Base-by-base conservation (phyloP, 768 basidiomycete genomes). In the Serendipita vermifera region DNA sequence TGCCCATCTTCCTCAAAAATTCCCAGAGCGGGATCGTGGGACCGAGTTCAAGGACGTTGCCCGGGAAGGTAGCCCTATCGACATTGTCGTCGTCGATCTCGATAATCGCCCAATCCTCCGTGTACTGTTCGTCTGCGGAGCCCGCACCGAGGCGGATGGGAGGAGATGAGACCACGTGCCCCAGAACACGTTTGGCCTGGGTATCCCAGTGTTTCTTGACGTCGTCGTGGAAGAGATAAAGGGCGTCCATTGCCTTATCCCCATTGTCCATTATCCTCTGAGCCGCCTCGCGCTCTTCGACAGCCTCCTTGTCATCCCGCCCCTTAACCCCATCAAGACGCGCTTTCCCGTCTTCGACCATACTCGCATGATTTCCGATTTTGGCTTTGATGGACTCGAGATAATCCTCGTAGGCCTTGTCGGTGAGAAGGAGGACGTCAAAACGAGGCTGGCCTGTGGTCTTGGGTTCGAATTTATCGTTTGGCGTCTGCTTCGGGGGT, bases 41-140 rank as follows among this genome's bases (percentile, higher is more conserved):
- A 67, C 68, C 67, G 14, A 69, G 5, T 38, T 63, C 56, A 55
- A 69, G 61, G 38, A 64, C 46, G 39, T 69, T 69, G 43, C 67
- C 65, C 60, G 62, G 55, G 59, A 70, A 69, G 3, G 27, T 60
- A 32, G 57, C 57, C 66, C 62, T 63, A 35, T 63, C 59, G 27
- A 66, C 43, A 66, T 60, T 69, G 54, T 32, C 55, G 40, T n/a
- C 20, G 40, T 68, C 57, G 54, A 68, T 48, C 60, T 61, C 60
- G 57, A 70, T 60, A 11, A 64, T 62, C 33, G 58, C 66, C 32
- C 63, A 62, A 55, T 69, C 67, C 54, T 53, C 55, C 3, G 40
- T 68, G 57, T 55, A 70, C 2, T 38, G 36, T n/a, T n/a, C n/a
- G n/a, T 46, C 14, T 2, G 61, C 62, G 29, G 33, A n/a, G 48